phyloP scores from a whole-genome alignment of 306 rosid genomes.

The Malus asiatica region DNA sequence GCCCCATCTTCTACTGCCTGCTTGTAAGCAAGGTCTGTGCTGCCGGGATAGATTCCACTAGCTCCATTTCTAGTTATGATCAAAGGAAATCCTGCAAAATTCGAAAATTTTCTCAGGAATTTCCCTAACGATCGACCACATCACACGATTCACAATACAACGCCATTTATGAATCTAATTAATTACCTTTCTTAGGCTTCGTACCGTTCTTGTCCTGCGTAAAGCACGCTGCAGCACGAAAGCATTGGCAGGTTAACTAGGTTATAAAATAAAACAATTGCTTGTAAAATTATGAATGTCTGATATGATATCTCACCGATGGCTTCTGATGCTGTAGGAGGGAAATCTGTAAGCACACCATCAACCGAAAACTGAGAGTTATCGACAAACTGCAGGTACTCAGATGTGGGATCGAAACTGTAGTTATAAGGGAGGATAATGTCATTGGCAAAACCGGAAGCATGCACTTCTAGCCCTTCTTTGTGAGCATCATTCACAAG shows the following conservation, averaged over 20 bases:
- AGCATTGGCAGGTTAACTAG: conserved; percentile 15
- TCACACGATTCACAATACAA: background rate
- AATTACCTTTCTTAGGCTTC: conserved; percentile 44
- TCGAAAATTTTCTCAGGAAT: background rate
- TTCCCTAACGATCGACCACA: background rate
- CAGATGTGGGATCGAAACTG: conserved; percentile 58
- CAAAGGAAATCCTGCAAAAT: conserved; percentile 43
- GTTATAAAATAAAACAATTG: background rate
- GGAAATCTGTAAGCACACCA: conserved; percentile 75
- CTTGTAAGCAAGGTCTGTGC: conserved; percentile 80
- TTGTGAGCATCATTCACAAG: conserved; percentile 77
- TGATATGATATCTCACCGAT: conserved; percentile 47
- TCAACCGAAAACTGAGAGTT: conserved; percentile 57
- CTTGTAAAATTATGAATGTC: background rate
- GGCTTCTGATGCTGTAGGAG: conserved; percentile 65
- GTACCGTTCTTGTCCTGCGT: conserved; percentile 28
- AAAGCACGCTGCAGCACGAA: conserved; percentile 61
- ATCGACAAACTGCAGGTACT: conserved; percentile 67
- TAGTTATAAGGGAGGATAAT: conserved; percentile 40
- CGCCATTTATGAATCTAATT: background rate
- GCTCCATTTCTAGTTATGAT: conserved; percentile 75
- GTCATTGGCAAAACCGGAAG: conserved; percentile 82
- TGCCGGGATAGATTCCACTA: conserved; percentile 70
- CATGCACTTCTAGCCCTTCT: conserved; percentile 73
- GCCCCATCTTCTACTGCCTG: conserved; percentile 67